Conservation (phyloP, 2,329 filamentous ascomycete genomes). For the Rutstroemia sydowiana region DNA sequence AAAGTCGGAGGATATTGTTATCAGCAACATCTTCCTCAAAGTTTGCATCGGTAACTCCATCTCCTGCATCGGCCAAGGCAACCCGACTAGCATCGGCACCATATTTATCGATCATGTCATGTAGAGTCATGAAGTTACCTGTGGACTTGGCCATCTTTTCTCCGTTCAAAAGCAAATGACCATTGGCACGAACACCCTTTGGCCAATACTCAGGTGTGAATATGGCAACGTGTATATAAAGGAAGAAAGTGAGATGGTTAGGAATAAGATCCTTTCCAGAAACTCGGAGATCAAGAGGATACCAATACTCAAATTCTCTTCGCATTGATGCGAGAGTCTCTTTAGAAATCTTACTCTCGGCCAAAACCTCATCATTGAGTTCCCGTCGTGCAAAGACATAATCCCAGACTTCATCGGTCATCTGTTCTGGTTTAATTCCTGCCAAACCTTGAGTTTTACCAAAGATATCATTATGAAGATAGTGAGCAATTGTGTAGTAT, state of each 20-base stretch:
- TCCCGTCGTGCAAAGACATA: constrained; percentile 81
- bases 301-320: constrained; percentile 94
- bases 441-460: constrained; percentile 62
- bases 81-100: constrained; percentile 89
- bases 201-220: constrained; percentile 90
- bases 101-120: constrained; percentile 81
- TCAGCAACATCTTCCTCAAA: constrained; percentile 95
- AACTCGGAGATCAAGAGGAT: constrained; percentile 80
- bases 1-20: constrained; percentile 80
- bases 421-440: constrained; percentile 71
- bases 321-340: constrained; percentile 72
- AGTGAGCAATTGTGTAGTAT: constrained; percentile 62
- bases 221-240: constrained; percentile 87
- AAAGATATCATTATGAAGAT: constrained; percentile 78
- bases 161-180: constrained; percentile 88
- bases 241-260: constrained; percentile 92
- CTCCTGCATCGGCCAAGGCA: constrained; percentile 87
- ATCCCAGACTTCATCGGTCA: constrained; percentile 95
- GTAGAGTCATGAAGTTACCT: constrained; percentile 91
- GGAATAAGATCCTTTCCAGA: constrained; percentile 90
- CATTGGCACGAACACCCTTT: constrained; percentile 76
- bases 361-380: constrained; percentile 55
- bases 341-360: constrained; percentile 63
- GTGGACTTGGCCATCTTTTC: constrained; percentile 99
- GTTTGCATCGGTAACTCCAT: constrained; percentile 92